Evolutionary conservation across 2,329 filamentous ascomycete genomes (phyloP).

Genomic region (Colletotrichum viniferum): DNA sequence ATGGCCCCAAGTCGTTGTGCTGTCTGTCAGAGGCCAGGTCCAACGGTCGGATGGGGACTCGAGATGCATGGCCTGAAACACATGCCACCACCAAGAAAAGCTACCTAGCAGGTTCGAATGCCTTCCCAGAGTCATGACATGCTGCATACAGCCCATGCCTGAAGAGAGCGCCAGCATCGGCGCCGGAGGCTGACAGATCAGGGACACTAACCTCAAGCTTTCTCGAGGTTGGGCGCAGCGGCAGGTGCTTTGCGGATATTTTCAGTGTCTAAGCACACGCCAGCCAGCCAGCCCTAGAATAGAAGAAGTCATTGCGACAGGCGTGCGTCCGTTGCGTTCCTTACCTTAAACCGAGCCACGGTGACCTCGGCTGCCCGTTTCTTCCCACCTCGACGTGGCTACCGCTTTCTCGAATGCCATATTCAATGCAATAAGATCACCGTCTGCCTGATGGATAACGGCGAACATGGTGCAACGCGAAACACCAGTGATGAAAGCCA

Average conservation of each 20-base stretch:
- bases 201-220: neutral
- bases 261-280: neutral
- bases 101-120: neutral
- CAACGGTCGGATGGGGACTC: conserved; percentile 10
- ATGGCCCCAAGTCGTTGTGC: neutral
- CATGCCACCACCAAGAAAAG: neutral
- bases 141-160: neutral
- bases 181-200: neutral
- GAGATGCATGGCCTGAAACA: conserved; percentile 16
- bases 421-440: neutral
- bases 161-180: neutral
- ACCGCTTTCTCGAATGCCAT: neutral
- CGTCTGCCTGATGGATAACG: neutral
- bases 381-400: neutral
- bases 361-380: neutral
- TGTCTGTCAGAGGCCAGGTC: conserved; percentile 1
- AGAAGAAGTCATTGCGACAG: neutral
- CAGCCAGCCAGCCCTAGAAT: neutral
- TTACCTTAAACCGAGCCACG: neutral
- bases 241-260: neutral
- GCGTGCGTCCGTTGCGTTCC: neutral
- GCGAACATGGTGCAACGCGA: neutral
- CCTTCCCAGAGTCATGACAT: neutral
- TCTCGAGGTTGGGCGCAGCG: neutral
- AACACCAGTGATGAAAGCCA: neutral